phyloP scores from a whole-genome alignment of 805 yeast species.

The Starmerella gropengiesseri region DNA sequence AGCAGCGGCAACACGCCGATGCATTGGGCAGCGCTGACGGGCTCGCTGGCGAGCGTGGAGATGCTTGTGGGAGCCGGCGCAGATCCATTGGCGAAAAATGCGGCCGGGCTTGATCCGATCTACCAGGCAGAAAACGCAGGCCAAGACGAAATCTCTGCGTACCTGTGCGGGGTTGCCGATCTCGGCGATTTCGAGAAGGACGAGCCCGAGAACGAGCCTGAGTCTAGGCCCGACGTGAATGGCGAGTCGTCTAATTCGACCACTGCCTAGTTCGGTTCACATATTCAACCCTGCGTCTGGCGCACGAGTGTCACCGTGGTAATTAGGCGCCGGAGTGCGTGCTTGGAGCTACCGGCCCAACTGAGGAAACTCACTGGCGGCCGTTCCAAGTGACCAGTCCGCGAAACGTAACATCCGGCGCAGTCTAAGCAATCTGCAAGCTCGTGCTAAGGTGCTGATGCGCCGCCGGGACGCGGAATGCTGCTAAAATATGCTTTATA shows the following conservation, averaged over 20 bases:
- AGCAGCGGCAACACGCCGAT: conserved; percentile 85
- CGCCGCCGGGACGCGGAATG: too few relatives aligned
- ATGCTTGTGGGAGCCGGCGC: conserved; percentile 65
- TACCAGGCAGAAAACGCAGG: conserved; percentile 79
- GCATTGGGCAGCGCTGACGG: conserved; percentile 93
- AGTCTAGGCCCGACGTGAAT: neutral
- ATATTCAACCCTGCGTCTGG: too few relatives aligned
- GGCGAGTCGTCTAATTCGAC: neutral
- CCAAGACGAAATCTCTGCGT: conserved; percentile 66
- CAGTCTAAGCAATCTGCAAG: too few relatives aligned
- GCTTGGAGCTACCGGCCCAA: too few relatives aligned
- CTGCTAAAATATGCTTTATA: too few relatives aligned
- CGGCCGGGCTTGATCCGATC: conserved; percentile 68
- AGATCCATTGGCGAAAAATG: conserved; percentile 71
- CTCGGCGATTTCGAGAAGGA: conserved; percentile 10
- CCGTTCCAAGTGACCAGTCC: too few relatives aligned
- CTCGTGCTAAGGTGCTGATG: too few relatives aligned
- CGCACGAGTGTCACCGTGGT: too few relatives aligned
- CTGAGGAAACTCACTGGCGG: too few relatives aligned
- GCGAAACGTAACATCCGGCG: too few relatives aligned
- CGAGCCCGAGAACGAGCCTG: conserved; percentile 3
- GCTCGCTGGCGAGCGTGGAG: conserved; percentile 62
- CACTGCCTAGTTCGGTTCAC: neutral
- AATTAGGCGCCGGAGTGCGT: too few relatives aligned
- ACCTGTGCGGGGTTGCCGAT: conserved; percentile 60